These are phyloP conservation scores for Scolecobasidium constrictum DNA, from an alignment of 2,329 filamentous ascomycete species.

Conservation along the genomic window DNA sequence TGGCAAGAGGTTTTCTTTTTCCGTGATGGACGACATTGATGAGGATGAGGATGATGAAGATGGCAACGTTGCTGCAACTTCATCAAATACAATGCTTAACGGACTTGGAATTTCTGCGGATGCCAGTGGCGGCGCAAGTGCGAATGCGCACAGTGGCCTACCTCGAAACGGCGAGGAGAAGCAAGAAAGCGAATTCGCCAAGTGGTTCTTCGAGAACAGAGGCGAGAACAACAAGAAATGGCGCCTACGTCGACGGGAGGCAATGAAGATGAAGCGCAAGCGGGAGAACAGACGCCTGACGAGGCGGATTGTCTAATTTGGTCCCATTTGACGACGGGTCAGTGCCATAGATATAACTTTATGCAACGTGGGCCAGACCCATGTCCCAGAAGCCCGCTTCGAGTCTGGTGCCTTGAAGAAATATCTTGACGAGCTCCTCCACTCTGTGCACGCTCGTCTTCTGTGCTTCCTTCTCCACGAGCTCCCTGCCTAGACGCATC, in stretches of 20 bases:
- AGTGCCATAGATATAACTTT: neutral
- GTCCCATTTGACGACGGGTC: constrained; percentile 6
- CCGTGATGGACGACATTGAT: constrained; percentile 24
- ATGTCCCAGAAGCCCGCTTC: constrained; percentile 69
- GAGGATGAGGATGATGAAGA: constrained; percentile 37
- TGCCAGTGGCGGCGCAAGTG: constrained; percentile 19
- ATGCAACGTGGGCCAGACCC: constrained; percentile 28
- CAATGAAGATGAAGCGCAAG: constrained; percentile 48
- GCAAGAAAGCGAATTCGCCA: constrained; percentile 46
- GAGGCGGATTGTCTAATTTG: constrained; percentile 9
- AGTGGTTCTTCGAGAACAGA: constrained; percentile 48
- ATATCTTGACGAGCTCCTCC: constrained; percentile 74
- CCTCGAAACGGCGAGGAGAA: constrained; percentile 15
- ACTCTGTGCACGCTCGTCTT: constrained; percentile 63
- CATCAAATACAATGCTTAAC: constrained; percentile 35
- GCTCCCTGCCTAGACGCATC: constrained; percentile 55
- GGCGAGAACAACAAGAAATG: constrained; percentile 37
- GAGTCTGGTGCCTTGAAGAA: constrained; percentile 78
- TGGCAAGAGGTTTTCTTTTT: constrained; percentile 49
- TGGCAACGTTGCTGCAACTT: constrained; percentile 18
- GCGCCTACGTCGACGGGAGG: constrained; percentile 47
- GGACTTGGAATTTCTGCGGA: constrained; percentile 18
- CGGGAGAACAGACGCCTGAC: constrained; percentile 44
- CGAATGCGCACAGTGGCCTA: constrained; percentile 18
- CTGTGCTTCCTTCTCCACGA: constrained; percentile 67